These are phyloP conservation scores for Psilocybe cubensis DNA, from an alignment of 768 basidiomycete genomes.

Conservation along the genomic window DNA sequence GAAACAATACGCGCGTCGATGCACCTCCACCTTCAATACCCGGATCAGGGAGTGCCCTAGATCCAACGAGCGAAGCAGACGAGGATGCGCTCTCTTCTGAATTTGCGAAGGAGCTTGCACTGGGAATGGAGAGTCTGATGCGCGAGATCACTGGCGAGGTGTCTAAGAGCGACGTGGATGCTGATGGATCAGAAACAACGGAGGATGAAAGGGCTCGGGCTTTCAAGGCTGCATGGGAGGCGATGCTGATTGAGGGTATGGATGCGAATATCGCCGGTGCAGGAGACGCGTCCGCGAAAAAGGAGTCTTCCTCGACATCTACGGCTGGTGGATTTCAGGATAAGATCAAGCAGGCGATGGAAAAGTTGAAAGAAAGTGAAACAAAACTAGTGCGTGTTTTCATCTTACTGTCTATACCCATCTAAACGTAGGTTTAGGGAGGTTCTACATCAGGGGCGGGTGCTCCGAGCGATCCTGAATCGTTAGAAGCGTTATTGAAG, in stretches of 20 bases:
- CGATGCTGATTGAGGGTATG: conserved; percentile 69
- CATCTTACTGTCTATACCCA: not conserved
- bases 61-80: conserved; percentile 34
- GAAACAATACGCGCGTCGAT: conserved; percentile 54
- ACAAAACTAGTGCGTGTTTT: conserved; percentile 44
- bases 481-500: conserved; percentile 56
- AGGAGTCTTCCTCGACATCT: conserved; percentile 5
- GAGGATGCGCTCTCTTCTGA: conserved; percentile 45
- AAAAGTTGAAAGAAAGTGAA: conserved; percentile 73
- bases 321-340: conserved; percentile 57
- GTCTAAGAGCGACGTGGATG: conserved; percentile 26
- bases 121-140: conserved; percentile 56
- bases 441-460: conserved; percentile 20
- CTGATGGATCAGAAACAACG: conserved; percentile 19
- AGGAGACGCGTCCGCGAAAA: conserved; percentile 8
- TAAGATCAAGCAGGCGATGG: conserved; percentile 72
- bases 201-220: conserved; percentile 39
- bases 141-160: conserved; percentile 42
- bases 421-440: conserved; percentile 26
- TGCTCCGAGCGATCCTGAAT: conserved; percentile 29
- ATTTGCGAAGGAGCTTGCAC: conserved; percentile 49
- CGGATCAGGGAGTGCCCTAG: conserved; percentile 31
- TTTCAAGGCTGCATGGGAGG: conserved; percentile 70
- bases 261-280: conserved; percentile 37
- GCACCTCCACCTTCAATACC: conserved; percentile 41